Conservation (phyloP, 1,284 basidiomycete genomes). For the Ustilago trichophora region DNA sequence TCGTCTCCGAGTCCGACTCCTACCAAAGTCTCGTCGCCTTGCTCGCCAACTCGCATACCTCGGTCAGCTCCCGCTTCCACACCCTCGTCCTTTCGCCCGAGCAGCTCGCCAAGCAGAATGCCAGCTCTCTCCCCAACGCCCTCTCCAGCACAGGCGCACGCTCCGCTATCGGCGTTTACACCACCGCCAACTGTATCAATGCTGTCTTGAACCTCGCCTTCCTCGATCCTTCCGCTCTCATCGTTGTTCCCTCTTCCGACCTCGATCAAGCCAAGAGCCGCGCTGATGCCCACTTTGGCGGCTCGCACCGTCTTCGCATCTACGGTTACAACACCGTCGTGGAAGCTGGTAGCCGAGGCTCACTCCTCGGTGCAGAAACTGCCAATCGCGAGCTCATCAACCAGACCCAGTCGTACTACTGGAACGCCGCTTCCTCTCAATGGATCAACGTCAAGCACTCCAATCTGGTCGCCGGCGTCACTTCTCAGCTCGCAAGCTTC, state of each 20-base stretch:
- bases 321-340: constrained; percentile 36
- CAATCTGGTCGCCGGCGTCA: constrained; percentile 52
- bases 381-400: constrained; percentile 18
- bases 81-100: constrained; percentile 38
- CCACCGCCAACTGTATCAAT: constrained; percentile 33
- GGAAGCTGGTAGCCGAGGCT: constrained; percentile 27
- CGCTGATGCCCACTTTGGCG: constrained; percentile 24
- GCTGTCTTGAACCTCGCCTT: constrained; percentile 26
- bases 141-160: constrained; percentile 22
- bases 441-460: constrained; percentile 53
- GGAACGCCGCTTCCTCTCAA: constrained; percentile 35
- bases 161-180: constrained; percentile 40
- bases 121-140: constrained; percentile 17
- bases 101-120: constrained; percentile 4
- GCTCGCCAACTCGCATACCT: constrained; percentile 41
- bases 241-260: constrained; percentile 40
- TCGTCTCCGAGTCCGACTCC: constrained; percentile 33
- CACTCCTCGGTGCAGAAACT: constrained; percentile 7
- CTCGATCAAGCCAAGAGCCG: constrained; percentile 15
- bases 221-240: constrained; percentile 40
- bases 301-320: constrained; percentile 36
- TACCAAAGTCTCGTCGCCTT: constrained; percentile 42
- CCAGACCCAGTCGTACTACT: constrained; percentile 51
- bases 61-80: constrained; percentile 35
- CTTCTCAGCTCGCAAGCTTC: constrained; percentile 55